Conservation (phyloP, 2,329 filamentous ascomycete genomes). For the Pezicula rhizophila region DNA sequence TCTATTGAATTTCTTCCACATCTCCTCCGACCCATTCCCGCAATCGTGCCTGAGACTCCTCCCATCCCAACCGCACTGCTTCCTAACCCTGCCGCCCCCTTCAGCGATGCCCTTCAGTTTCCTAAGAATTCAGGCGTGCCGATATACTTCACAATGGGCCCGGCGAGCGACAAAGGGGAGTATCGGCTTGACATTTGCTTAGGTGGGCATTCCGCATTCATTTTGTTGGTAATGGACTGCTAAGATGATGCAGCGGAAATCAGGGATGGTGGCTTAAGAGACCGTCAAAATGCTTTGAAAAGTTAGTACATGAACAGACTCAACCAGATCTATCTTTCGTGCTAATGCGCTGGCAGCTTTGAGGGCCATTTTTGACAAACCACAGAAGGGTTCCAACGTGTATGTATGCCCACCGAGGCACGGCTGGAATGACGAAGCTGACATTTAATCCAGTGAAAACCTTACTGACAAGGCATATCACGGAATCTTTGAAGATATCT, state of each 20-base stretch:
- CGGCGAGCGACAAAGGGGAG: constrained; percentile 4
- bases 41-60: too few relatives aligned
- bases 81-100: too few relatives aligned
- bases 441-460: constrained; percentile 20
- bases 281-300: constrained; percentile 8
- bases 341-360: constrained; percentile 16
- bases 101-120: neutral
- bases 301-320: constrained; percentile 1
- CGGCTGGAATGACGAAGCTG: constrained; percentile 2
- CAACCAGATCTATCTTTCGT: neutral
- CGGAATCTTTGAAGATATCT: constrained; percentile 73
- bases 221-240: neutral
- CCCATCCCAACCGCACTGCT: too few relatives aligned
- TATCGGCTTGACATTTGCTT: constrained; percentile 7
- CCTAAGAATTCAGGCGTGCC: too few relatives aligned
- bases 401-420: constrained; percentile 6
- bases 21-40: too few relatives aligned
- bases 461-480: constrained; percentile 76
- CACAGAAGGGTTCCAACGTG: constrained; percentile 21
- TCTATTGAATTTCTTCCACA: too few relatives aligned
- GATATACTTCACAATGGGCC: constrained; percentile 3
- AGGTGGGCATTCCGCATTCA: constrained; percentile 2
- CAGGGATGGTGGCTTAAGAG: constrained; percentile 2
- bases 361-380: constrained; percentile 21
- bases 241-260: constrained; percentile 2